Evolutionary conservation across 2,329 filamentous ascomycete genomes (phyloP), one percentile per base, ranked within the genome.

Genomic region (Penicillium expansum): DNA sequence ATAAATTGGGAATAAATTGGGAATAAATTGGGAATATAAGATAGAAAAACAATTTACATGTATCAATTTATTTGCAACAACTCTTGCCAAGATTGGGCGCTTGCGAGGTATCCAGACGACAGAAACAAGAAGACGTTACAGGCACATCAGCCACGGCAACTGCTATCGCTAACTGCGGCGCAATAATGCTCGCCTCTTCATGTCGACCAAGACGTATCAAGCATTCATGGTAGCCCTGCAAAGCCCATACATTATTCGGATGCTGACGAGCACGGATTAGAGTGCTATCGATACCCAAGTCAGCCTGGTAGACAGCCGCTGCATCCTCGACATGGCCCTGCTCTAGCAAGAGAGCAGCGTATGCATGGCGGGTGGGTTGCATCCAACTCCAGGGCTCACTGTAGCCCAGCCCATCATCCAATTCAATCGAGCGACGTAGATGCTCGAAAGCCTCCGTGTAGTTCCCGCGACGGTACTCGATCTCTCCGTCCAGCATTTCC

Each of bases 381-480:
- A 91, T 90, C 88, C 88, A 91, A 0, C 86, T 86, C 88, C 88
- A 91, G 0, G 89, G 89, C 68, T 92, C 89, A 48, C 87, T 86
- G 59, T 89, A 91, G 0, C 84, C 84, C 29, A 91, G 77, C 0
- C 70, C 72, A 64, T 89, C 87, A 60, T 90, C 86, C 2, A 83
- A 77, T 1, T 74, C 67, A 22, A 89, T 83, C 0, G 87, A 81
- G 11, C 75, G 76, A 1, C 81, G 79, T 3, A 92, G 75, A 50
- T 83, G 78, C 3, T 73, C 66, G 66, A 89, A 91, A 0, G 88
- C 88, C 0, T 68, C 47, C 0, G 84, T 80, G 52, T 82, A 80
- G 49, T 87, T 81, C 0, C 80, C 81, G 3, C 77, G 77, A 1
- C 89, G 85, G 65, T 92, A 93, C 52, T 86, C 85, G 7, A 92